Evolutionary conservation across 2,329 filamentous ascomycete genomes (phyloP).

Genomic region (Mycosphaerella arachidis): DNA sequence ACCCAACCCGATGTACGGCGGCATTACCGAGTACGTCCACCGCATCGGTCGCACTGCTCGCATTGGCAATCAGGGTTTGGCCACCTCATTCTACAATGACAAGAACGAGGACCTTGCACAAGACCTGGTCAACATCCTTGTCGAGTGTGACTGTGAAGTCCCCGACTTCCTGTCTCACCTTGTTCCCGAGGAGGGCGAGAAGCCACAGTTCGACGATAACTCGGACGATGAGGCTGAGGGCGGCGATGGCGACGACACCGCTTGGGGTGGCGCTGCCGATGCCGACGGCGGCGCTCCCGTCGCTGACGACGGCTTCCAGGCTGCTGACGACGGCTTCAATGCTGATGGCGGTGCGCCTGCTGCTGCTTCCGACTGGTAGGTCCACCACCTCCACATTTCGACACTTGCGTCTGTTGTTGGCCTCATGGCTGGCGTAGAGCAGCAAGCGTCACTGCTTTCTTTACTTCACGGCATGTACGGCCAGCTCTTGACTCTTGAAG

Average conservation of each 20-base stretch:
- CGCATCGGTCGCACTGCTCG: constrained; percentile 94
- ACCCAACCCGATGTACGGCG: constrained; percentile 68
- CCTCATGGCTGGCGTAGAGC: not conserved
- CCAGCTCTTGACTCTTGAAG: not conserved
- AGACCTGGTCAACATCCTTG: constrained; percentile 71
- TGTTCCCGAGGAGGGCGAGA: constrained; percentile 53
- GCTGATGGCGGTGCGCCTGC: constrained; percentile 12
- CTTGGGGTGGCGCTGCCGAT: constrained; percentile 16
- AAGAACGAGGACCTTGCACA: constrained; percentile 67
- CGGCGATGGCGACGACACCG: constrained; percentile 13
- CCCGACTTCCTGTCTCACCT: constrained; percentile 74
- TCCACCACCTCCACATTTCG: not conserved
- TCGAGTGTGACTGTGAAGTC: constrained; percentile 73
- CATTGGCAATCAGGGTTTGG: constrained; percentile 80
- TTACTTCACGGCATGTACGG: not conserved
- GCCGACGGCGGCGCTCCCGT: constrained; percentile 3
- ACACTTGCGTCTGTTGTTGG: not conserved
- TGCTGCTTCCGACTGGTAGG: constrained; percentile 14
- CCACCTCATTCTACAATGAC: constrained; percentile 84
- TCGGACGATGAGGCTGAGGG: constrained; percentile 36
- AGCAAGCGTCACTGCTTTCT: not conserved
- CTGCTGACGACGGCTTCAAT: constrained; percentile 19
- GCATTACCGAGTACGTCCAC: constrained; percentile 89
- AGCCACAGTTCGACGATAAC: constrained; percentile 52
- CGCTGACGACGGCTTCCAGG: constrained; percentile 7